These are phyloP conservation scores for Anthracocystis panici-leucophaei DNA, from an alignment of 1,284 basidiomycete species.

Conservation along the genomic window DNA sequence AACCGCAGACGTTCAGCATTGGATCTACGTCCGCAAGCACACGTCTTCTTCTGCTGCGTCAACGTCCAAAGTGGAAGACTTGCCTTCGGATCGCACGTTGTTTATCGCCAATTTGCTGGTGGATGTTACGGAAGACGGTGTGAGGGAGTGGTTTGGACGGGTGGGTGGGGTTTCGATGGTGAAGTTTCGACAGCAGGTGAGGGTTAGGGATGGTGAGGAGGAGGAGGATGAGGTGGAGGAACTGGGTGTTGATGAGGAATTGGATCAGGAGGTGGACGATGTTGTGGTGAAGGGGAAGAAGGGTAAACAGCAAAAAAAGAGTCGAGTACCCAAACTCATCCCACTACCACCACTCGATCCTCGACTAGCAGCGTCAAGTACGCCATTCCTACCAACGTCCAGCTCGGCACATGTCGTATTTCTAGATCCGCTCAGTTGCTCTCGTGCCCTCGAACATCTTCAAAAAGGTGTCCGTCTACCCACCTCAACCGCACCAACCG, in stretches of 20 bases:
- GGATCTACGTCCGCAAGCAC: constrained; percentile 45
- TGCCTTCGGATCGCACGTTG: constrained; percentile 57
- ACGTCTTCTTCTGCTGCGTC: constrained; percentile 5
- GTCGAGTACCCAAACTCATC: constrained; percentile 30
- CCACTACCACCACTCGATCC: constrained; percentile 50
- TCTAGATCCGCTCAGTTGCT: constrained; percentile 51
- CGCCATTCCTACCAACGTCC: constrained; percentile 44
- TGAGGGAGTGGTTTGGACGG: constrained; percentile 57
- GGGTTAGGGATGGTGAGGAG: constrained; percentile 8
- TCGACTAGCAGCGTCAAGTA: constrained; percentile 14
- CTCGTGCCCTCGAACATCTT: constrained; percentile 47
- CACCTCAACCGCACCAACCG: constrained; percentile 32
- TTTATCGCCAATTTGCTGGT: constrained; percentile 65
- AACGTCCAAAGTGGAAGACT: constrained; percentile 8
- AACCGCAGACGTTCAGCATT: constrained; percentile 14
- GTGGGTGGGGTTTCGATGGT: constrained; percentile 57
- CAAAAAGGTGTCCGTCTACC: constrained; percentile 17
- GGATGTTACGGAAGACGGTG: constrained; percentile 56
- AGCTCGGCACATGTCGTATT: constrained; percentile 63
- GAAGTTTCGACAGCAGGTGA: constrained; percentile 20
- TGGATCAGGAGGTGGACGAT: constrained; percentile 14
- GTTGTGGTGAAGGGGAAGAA: constrained; percentile 23
- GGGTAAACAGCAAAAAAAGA: constrained; percentile 12
- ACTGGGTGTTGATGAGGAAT: constrained; percentile 23
- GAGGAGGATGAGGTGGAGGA: constrained; percentile 49